Conservation (phyloP, 2,329 filamentous ascomycete genomes). For the Claviceps monticola region DNA sequence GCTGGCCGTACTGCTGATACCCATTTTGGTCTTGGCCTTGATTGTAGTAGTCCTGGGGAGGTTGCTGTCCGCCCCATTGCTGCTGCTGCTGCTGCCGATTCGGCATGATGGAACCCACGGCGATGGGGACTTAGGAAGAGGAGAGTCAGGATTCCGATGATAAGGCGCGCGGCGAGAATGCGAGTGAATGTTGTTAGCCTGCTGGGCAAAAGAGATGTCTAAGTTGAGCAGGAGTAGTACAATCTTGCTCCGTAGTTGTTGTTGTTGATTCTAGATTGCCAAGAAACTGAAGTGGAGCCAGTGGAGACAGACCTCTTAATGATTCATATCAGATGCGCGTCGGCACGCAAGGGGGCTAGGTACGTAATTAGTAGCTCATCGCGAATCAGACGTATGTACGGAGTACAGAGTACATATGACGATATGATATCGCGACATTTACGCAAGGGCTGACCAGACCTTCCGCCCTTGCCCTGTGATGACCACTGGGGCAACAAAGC, state of each 20-base stretch:
- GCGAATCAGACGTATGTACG: too few relatives aligned
- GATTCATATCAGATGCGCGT: too few relatives aligned
- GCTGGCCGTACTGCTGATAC: constrained; percentile 16
- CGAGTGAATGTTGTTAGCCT: not conserved
- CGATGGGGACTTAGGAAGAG: not conserved
- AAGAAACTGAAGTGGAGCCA: not conserved
- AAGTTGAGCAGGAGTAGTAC: not conserved
- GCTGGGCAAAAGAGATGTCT: not conserved
- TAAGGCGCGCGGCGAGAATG: not conserved
- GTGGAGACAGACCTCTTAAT: too few relatives aligned
- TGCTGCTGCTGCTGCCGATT: not conserved
- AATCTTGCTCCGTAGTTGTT: too few relatives aligned
- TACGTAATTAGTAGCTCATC: too few relatives aligned
- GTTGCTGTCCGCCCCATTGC: constrained; percentile 2
- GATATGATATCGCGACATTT: too few relatives aligned
- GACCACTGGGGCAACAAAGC: too few relatives aligned
- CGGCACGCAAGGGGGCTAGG: too few relatives aligned
- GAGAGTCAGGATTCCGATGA: not conserved
- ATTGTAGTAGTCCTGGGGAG: constrained; percentile 6
- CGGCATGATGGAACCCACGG: constrained; percentile 1
- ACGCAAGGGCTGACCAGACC: too few relatives aligned
- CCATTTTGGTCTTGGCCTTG: constrained; percentile 10
- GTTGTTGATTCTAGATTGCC: not conserved
- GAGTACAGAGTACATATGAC: too few relatives aligned
- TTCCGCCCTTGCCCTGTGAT: too few relatives aligned